Conservation (phyloP, 352 stramenopile genomes). For the Globisporangium takayamanum region DNA sequence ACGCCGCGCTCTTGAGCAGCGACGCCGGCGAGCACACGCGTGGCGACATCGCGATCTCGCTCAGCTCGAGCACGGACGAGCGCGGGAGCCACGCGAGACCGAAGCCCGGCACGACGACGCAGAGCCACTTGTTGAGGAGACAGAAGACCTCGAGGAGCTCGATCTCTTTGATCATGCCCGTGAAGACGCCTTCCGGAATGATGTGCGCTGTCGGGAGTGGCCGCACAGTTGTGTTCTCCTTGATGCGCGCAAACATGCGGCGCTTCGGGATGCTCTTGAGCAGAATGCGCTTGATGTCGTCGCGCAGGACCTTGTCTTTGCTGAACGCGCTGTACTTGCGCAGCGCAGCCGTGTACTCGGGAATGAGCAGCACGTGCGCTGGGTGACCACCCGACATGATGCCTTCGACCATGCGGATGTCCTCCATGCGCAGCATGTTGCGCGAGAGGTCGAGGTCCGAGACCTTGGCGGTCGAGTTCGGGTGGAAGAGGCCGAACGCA, state of each 20-base stretch:
- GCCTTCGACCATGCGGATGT: constrained; percentile 39
- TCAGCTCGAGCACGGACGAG: constrained; percentile 40
- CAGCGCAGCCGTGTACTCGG: constrained; percentile 35
- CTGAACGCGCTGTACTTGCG: constrained; percentile 46
- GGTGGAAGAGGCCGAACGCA: constrained; percentile 47
- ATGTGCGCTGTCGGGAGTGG: constrained; percentile 38
- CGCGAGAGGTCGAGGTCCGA: constrained; percentile 33
- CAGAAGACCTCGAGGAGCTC: constrained; percentile 51
- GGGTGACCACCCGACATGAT: constrained; percentile 48
- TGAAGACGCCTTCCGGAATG: constrained; percentile 34
- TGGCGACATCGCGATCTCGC: constrained; percentile 42
- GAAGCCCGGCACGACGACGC: constrained; percentile 48
- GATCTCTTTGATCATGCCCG: constrained; percentile 31
- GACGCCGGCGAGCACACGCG: constrained; percentile 38
- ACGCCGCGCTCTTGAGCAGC: constrained; percentile 34
- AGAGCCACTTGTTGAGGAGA: constrained; percentile 47
- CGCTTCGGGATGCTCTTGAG: constrained; percentile 42
- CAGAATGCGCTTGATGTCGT: constrained; percentile 41
- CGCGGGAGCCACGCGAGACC: constrained; percentile 43
- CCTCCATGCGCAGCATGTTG: constrained; percentile 55
- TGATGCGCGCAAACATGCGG: constrained; percentile 39
- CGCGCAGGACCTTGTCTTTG: constrained; percentile 38
- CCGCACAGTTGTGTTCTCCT: constrained; percentile 35
- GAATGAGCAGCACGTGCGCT: constrained; percentile 38
- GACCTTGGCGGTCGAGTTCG: constrained; percentile 43